A percentile compares a stretch with the other conserved stretches of the same genome.
phyloP scores from a whole-genome alignment of 2,329 filamentous ascomycete species.

The Camptophora hylomeconis region DNA sequence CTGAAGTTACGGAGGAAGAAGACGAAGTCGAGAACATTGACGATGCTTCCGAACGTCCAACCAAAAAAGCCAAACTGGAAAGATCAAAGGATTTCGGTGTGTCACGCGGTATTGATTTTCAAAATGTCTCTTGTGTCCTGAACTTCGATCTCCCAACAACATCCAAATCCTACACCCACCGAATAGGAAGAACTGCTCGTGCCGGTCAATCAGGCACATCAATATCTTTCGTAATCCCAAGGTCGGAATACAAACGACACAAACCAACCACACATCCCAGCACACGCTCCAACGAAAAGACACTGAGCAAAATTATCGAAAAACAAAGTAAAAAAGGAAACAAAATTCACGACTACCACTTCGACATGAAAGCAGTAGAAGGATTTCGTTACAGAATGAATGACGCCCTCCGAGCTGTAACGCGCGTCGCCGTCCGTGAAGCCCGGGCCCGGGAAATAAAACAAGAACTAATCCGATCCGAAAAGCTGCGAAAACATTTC shows the following conservation, averaged over 20 bases:
- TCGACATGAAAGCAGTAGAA: constrained; percentile 88
- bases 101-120: constrained; percentile 93
- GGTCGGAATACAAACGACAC: constrained; percentile 73
- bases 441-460: constrained; percentile 77
- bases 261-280: constrained; percentile 67
- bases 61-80: constrained; percentile 27
- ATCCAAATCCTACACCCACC: constrained; percentile 89
- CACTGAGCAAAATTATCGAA: constrained; percentile 65
- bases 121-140: constrained; percentile 84
- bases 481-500: constrained; percentile 89
- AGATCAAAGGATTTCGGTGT: constrained; percentile 82
- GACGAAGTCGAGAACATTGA: constrained; percentile 18
- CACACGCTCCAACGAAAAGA: constrained; percentile 70
- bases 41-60: constrained; percentile 29
- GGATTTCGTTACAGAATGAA: constrained; percentile 91
- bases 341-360: constrained; percentile 78
- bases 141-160: constrained; percentile 91
- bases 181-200: constrained; percentile 84
- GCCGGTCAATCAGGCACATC: constrained; percentile 89
- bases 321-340: constrained; percentile 67
- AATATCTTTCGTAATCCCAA: constrained; percentile 84
- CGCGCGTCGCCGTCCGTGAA: constrained; percentile 77
- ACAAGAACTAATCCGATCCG: constrained; percentile 80
- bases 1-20: constrained; percentile 17
- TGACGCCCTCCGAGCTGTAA: constrained; percentile 81